These are phyloP conservation scores for Dissophora globulifera DNA, from an alignment of 192 early-diverging fungal genomes.

Conservation along the genomic window DNA sequence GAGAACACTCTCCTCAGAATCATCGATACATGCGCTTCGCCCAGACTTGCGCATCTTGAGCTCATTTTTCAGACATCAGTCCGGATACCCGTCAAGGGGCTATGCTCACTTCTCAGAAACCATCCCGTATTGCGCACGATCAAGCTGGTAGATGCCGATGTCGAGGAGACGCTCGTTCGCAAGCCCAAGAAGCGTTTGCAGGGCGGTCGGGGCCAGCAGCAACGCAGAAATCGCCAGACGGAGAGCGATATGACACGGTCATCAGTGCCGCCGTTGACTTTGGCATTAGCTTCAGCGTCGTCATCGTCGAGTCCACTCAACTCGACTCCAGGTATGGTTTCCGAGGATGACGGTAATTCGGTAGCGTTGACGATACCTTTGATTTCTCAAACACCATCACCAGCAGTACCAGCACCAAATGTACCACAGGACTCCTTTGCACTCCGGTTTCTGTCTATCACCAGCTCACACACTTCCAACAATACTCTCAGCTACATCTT, in stretches of 20 bases:
- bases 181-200: not conserved
- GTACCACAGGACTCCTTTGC: not conserved
- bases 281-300: not conserved
- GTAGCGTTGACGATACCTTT: too few relatives aligned
- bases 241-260: too few relatives aligned
- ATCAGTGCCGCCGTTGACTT: too few relatives aligned
- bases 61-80: conserved; percentile 22
- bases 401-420: too few relatives aligned
- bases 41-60: conserved; percentile 13
- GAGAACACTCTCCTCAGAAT: conserved; percentile 9
- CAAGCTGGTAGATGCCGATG: conserved; percentile 27
- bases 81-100: conserved; percentile 1
- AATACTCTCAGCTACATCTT: not conserved
- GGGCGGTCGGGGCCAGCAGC: not conserved
- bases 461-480: conserved; percentile 16
- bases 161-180: not conserved
- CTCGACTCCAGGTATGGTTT: not conserved
- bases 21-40: conserved; percentile 4
- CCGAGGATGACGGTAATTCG: not conserved
- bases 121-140: conserved; percentile 3
- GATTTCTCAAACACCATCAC: too few relatives aligned
- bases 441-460: conserved; percentile 13
- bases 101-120: conserved; percentile 2
- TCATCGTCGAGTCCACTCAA: too few relatives aligned
- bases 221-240: not conserved